phyloP scores from a whole-genome alignment of 495 filamentous ascomycete genomes.

The Sphaerosporella brunnea region DNA sequence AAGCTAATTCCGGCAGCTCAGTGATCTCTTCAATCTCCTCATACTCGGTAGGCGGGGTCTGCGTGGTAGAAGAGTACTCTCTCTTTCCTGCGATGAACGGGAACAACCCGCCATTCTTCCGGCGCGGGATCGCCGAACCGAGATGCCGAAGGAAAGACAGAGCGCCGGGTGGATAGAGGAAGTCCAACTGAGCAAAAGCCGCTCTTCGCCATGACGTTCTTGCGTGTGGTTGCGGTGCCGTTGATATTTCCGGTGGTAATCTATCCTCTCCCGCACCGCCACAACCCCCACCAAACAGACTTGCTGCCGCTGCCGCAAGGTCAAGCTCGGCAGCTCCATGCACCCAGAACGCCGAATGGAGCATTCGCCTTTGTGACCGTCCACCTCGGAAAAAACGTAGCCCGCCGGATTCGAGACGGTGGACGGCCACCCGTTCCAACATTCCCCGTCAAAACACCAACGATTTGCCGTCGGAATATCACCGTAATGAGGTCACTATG shows the following conservation, averaged over 20 bases:
- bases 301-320: constrained; percentile 6
- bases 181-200: constrained; percentile 20
- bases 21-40: no score
- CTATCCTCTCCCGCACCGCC: constrained; percentile 5
- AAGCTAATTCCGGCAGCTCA: background rate
- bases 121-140: constrained; percentile 6
- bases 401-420: constrained; percentile 19
- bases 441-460: constrained; percentile 13
- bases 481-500: constrained; percentile 13
- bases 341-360: constrained; percentile 23
- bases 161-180: constrained; percentile 24
- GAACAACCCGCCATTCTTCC: constrained; percentile 11
- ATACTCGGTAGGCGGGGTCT: background rate
- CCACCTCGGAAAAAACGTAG: constrained; percentile 19
- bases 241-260: background rate
- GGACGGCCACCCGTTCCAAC: constrained; percentile 25
- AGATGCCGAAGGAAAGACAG: constrained; percentile 20
- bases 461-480: constrained; percentile 8
- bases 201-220: background rate
- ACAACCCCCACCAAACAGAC: constrained; percentile 13
- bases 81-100: constrained; percentile 12
- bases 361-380: constrained; percentile 19
- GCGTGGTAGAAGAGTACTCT: constrained; percentile 10
- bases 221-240: background rate
- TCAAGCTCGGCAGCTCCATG: constrained; percentile 19